Evolutionary conservation across 2,329 filamentous ascomycete species (phyloP), one percentile per base, ranked within the genome.

Genomic region (Beauveria sp.): DNA sequence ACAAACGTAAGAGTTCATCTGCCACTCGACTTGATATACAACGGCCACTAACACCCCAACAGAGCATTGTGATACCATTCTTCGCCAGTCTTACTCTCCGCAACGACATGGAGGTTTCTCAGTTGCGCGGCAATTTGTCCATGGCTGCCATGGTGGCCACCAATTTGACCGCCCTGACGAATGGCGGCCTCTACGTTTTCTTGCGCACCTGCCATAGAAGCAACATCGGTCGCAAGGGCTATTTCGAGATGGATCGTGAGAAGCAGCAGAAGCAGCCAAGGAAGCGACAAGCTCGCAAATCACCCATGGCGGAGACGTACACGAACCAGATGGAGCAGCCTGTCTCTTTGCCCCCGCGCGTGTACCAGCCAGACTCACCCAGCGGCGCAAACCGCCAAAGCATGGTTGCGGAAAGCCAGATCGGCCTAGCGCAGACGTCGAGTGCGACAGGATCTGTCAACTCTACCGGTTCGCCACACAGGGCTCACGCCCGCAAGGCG

Each of bases 71-170:
- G 60, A 77, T 87, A 18, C 84, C 88, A 1, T 89, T 84, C 63
- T 89, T 89, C 70, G 81, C 80, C 64, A 79, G 79, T 14, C 73
- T 87, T 22, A 77, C 80, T 6, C 80, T 84, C 60, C 70, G 68
- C 43, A 70, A 76, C 50, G 66, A 72, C 16, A 67, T 71, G 43
- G 69, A 71, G 24, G 67, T 70, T 53, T 70, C 74, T 41, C 70
- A 73, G 55, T 70, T 76, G 30, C 76, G 78, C 12, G 73, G 81
- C 50, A 80, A 71, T 62, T 73, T 86, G 4, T 79, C 84, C 2
- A 84, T 87, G 77, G 81, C 88, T 46, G 84, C 85, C 28, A 82
- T 85, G 18, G 83, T 90, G 7, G 83, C 86, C 3, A 77, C 85
- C 18, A 89, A 89, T 67, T 76, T 88, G 2, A 85, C 86, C 0